A percentile compares a stretch with the other conserved stretches of the same genome.
Evolutionary conservation across 306 rosid genomes (phyloP).

Genomic region (Acacia melanoxylon): DNA sequence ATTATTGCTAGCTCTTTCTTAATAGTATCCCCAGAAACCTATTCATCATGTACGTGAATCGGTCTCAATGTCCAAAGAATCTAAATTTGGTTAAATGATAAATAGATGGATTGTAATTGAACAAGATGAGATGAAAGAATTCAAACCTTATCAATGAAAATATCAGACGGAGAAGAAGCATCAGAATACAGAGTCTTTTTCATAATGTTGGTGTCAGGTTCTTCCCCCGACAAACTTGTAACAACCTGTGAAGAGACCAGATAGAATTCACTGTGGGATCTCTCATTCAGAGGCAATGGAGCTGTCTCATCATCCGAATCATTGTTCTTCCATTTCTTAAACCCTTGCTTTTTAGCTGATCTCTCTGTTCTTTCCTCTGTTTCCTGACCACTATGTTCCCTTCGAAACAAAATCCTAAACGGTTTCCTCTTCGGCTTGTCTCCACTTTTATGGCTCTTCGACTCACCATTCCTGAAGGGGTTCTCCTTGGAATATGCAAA

Average conservation of each 20-base stretch:
- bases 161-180: conserved; percentile 78
- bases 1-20: conserved; percentile 72
- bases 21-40: conserved; percentile 78
- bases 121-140: conserved; percentile 2
- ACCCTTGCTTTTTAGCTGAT: conserved; percentile 64
- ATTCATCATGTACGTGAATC: background rate
- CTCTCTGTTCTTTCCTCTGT: conserved; percentile 41
- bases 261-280: conserved; percentile 57
- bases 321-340: conserved; percentile 77
- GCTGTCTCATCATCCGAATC: conserved; percentile 76
- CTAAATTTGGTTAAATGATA: background rate
- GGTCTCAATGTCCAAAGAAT: conserved; percentile 6
- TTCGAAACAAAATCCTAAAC: conserved; percentile 69
- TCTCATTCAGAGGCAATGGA: conserved; percentile 70
- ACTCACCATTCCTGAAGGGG: conserved; percentile 41
- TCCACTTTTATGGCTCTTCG: conserved; percentile 38
- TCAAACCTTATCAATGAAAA: conserved; percentile 79
- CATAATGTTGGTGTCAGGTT: conserved; percentile 60
- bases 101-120: background rate
- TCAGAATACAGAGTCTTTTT: conserved; percentile 70
- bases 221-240: conserved; percentile 54
- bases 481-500: conserved; percentile 34
- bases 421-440: conserved; percentile 73
- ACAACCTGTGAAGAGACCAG: conserved; percentile 34
- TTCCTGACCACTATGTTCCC: conserved; percentile 42